Evolutionary conservation across 2,329 filamentous ascomycete genomes (phyloP).

Genomic region (Aspergillus pseudonomiae): DNA sequence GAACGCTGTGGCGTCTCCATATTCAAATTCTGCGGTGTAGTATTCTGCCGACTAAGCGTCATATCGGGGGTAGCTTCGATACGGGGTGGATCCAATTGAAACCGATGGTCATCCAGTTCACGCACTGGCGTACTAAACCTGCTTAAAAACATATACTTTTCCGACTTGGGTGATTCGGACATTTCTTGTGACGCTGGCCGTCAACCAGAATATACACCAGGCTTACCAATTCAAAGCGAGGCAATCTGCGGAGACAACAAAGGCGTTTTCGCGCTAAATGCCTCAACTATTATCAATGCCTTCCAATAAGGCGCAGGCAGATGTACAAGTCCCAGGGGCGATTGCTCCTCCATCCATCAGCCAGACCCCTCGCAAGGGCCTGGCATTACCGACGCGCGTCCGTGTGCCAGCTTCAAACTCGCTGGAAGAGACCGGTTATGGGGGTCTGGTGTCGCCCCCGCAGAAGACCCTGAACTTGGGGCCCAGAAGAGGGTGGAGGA

Average conservation of each 20-base stretch:
- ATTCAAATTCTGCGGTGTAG: constrained; percentile 51
- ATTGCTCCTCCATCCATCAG: constrained; percentile 41
- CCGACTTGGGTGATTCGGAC: constrained; percentile 66
- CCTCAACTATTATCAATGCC: constrained; percentile 8
- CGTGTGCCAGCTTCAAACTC: constrained; percentile 37
- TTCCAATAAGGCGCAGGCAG: constrained; percentile 23
- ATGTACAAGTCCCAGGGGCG: constrained; percentile 32
- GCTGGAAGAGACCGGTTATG: constrained; percentile 71
- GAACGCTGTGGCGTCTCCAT: constrained; percentile 54
- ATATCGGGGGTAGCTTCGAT: constrained; percentile 42
- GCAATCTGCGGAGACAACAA: constrained; percentile 7
- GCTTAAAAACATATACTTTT: constrained; percentile 59
- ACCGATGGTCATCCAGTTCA: constrained; percentile 83
- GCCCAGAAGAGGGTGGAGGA: constrained; percentile 86
- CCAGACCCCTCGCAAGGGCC: constrained; percentile 48
- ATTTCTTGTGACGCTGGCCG: constrained; percentile 30
- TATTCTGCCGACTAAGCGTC: constrained; percentile 38
- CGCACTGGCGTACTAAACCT: constrained; percentile 66
- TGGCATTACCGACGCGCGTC: constrained; percentile 42
- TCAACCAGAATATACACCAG: constrained; percentile 2
- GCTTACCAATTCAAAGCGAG: not conserved
- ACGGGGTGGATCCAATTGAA: constrained; percentile 42
- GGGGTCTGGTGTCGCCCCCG: constrained; percentile 96
- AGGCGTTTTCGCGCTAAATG: not conserved
- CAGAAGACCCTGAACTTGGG: constrained; percentile 91